Percentiles rank a stretch among this genome's conserved stretches.
phyloP scores from a whole-genome alignment of 148 eudicot genomes.

The Euryodendron excelsum region DNA sequence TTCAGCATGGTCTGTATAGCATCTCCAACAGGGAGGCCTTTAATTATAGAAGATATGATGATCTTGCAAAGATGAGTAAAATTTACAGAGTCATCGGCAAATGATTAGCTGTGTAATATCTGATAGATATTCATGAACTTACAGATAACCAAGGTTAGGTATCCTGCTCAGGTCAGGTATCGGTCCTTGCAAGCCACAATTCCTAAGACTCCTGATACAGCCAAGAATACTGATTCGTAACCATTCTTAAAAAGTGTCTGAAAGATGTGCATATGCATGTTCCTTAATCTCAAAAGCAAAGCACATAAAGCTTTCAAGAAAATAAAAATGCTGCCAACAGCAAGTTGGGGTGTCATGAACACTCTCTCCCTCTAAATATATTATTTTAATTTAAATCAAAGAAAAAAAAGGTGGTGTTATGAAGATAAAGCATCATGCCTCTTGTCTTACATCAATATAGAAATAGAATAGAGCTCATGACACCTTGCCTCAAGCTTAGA shows the following conservation, averaged over 20 bases:
- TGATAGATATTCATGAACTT: conserved; percentile 27
- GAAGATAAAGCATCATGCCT: background rate
- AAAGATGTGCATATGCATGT: background rate
- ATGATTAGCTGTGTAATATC: background rate
- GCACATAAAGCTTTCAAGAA: conserved; percentile 1
- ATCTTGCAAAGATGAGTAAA: background rate
- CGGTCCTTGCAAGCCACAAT: conserved; percentile 68
- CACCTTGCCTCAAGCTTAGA: background rate
- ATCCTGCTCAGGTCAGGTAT: conserved; percentile 67
- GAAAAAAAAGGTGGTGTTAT: too few relatives aligned
- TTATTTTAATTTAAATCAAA: background rate
- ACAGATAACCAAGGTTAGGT: conserved; percentile 60
- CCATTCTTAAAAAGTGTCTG: background rate
- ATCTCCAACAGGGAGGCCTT: background rate
- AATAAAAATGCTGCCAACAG: background rate
- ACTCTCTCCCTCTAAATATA: background rate
- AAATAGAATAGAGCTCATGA: background rate
- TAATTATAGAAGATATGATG: background rate
- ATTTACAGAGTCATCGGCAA: background rate
- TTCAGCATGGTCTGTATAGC: background rate
- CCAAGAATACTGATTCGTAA: conserved; percentile 7
- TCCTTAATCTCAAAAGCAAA: background rate
- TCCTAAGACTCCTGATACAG: conserved; percentile 76
- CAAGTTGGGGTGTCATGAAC: background rate
- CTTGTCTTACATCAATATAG: background rate